Evolutionary conservation across 441 rosid species (phyloP).

Genomic region (Croton laevigatus): DNA sequence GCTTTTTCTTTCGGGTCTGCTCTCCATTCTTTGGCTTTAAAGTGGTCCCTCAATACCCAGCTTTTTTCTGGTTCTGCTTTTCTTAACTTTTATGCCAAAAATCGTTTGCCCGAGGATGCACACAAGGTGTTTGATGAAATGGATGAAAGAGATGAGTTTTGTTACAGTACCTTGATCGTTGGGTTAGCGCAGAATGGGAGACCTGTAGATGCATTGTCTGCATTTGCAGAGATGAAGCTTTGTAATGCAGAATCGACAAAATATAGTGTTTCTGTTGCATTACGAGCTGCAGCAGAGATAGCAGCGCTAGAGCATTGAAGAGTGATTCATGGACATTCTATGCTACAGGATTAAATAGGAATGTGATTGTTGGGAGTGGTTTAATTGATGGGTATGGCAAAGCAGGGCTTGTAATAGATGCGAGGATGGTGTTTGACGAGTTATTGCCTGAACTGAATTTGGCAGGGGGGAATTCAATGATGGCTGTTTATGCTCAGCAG

Average conservation of each 20-base stretch:
- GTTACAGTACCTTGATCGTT: not conserved
- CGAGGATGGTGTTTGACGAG: not conserved
- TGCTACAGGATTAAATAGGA: not conserved
- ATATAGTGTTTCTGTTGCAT: not conserved
- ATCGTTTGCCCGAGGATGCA: not conserved
- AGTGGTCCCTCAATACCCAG: not conserved
- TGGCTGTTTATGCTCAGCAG: not conserved
- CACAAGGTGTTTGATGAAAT: not conserved
- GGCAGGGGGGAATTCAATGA: not conserved
- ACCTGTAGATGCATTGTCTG: not conserved
- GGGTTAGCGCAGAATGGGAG: not conserved
- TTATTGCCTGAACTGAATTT: not conserved
- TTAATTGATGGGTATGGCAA: constrained; percentile 6
- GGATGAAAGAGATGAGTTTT: not conserved
- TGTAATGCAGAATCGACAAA: not conserved
- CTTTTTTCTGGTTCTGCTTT: not conserved
- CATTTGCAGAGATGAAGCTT: not conserved
- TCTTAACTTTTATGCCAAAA: not conserved
- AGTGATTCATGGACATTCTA: constrained; percentile 1
- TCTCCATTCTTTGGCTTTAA: constrained; percentile 10
- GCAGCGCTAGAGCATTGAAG: not conserved
- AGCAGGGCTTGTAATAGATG: not conserved
- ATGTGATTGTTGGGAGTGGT: not conserved
- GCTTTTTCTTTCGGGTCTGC: not conserved
- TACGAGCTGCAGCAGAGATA: not conserved